Evolutionary conservation across 2,329 filamentous ascomycete genomes (phyloP).

Genomic region (Leptoxyphium fumago): DNA sequence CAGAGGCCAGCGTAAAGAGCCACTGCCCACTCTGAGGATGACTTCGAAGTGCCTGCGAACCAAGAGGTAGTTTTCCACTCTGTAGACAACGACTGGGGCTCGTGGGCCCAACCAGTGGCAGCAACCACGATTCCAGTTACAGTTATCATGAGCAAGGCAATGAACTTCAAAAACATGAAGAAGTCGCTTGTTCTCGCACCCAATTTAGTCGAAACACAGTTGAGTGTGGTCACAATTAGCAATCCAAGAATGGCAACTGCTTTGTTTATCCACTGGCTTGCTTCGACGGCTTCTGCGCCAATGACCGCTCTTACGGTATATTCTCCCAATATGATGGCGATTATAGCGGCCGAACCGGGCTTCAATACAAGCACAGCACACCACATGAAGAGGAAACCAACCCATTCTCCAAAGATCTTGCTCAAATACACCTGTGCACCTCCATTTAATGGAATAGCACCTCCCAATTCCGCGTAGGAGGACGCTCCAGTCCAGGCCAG

Average conservation of each 20-base stretch:
- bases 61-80: constrained; percentile 75
- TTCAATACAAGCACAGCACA: constrained; percentile 87
- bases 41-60: constrained; percentile 73
- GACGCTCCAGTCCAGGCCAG: constrained; percentile 92
- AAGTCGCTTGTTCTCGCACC: constrained; percentile 77
- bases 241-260: constrained; percentile 66
- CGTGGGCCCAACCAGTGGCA: constrained; percentile 64
- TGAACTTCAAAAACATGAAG: constrained; percentile 95
- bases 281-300: constrained; percentile 67
- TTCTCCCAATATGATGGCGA: constrained; percentile 95
- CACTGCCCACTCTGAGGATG: constrained; percentile 78
- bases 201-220: constrained; percentile 79
- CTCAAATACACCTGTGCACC: constrained; percentile 86
- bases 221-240: constrained; percentile 63
- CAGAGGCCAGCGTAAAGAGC: constrained; percentile 90
- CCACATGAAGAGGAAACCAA: constrained; percentile 93
- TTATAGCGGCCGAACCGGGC: constrained; percentile 83
- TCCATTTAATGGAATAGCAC: constrained; percentile 89
- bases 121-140: constrained; percentile 83
- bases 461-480: constrained; percentile 89
- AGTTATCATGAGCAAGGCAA: constrained; percentile 75
- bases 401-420: constrained; percentile 90
- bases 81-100: constrained; percentile 43
- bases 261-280: constrained; percentile 84
- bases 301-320: constrained; percentile 82